Evolutionary conservation across 2,329 filamentous ascomycete species (phyloP), one percentile per base, ranked within the genome.

Genomic region (Exophiala phaeomuriformis): DNA sequence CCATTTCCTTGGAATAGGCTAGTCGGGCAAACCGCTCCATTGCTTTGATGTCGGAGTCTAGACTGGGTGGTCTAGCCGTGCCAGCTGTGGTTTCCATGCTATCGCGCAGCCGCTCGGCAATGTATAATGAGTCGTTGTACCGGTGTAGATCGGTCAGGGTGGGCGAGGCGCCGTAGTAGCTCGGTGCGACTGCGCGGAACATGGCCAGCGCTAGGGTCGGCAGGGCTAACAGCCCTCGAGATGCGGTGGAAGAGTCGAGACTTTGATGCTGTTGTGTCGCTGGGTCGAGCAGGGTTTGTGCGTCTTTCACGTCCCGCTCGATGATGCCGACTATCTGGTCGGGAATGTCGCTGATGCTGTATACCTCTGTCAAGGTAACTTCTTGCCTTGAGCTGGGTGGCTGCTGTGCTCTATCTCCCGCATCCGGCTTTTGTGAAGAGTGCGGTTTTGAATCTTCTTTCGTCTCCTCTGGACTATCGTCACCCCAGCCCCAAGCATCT

Each of bases 401-500:
- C 39, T 10, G 56, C 58, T 31, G 59, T 58, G 10, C 9, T 7
- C 47, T 53, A 40, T 19, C 19, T 3, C 31, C 43, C 56, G 7
- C 52, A 29, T n/a, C 27, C 6, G 53, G n/a, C 10, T 53, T 37
- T 32, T 9, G 29, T 3, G 35, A 5, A 4, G 45, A 8, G 7
- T 36, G 7, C 33, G 33, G n/a, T 10, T 9, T 45, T 10, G 42
- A 6, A 5, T 45, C 42, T 3, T 52, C 30, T 33, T 32, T 27
- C 48, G 68, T 60, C 58, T 69, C 64, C 47, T 71, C 64, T 12
- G 73, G 70, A 29, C 73, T 70, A 4, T 86, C 86, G 36, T 90
- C 89, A 27, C 82, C 86, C 88, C 90, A 95, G 2, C 86, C 89
- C 86, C 89, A 94, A 29, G 88, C 87, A 56, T 88, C 87, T 9